Evolutionary conservation across 768 basidiomycete genomes (phyloP), one percentile per base, ranked within the genome.

Genomic region (Hebeloma cylindrosporum): DNA sequence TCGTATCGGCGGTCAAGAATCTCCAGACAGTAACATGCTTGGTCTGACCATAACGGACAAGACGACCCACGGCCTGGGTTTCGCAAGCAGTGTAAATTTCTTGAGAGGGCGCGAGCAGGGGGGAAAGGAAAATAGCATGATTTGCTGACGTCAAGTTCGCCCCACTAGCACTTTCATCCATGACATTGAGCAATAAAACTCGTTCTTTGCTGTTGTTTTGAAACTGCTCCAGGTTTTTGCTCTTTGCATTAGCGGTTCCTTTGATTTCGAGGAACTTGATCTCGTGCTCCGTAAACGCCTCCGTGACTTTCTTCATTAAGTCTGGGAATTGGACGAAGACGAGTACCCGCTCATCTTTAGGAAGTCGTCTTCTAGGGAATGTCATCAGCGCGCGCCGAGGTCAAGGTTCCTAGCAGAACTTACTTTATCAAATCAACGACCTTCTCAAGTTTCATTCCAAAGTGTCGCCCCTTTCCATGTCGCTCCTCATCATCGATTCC

Each of bases 291-390:
- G 63, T 69, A 51, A 97, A 77, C 0, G 92, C 90, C 50, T 92
- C 87, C 6, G 82, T 82, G 22, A 96, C 88, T 64, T 95, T 96
- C 60, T 82, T 82, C 79, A 88, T 91, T 47, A 97, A 75, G 66
- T 96, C 93, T 4, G 81, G 84, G 75, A 94, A 97, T 60, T 97
- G 94, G n/a, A 95, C 88, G 67, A 97, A 97, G 50, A 97, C 79
- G 32, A 97, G 78, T 13, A 93, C 79, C 6, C 90, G 83, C 56
- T 96, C 91, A 16, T 83, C 71, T 52, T 80, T 79, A 7, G 85
- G 81, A 35, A 93, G 76, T 30, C 71, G 67, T 45, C 79, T 78
- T 59, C 87, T 91, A 43, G 47, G 31, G 22, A 28, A 38, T 31
- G 20, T 43, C 6, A 30, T 50, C 39, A 48, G 42, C 27, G 32